Evolutionary conservation across 1,284 basidiomycete species (phyloP), one percentile per base, ranked within the genome.

Genomic region (Puccinia brachypodii): DNA sequence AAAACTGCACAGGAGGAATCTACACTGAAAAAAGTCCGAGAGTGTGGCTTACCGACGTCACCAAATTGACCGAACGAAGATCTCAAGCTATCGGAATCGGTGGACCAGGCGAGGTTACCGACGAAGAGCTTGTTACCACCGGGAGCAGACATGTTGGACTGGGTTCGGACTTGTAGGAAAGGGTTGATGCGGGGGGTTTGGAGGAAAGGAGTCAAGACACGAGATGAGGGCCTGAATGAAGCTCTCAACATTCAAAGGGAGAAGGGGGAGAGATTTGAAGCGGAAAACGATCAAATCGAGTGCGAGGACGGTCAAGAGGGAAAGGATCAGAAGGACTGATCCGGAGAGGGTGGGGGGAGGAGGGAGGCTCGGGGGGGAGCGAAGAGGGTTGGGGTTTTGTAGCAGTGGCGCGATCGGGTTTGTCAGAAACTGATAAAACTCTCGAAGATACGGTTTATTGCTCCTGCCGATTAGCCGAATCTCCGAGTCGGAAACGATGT

Each of bases 31-130:
- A 9, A 3, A 42, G 36, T 38, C 11, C 7, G 42, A 50, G 31
- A 13, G 13, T 14, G n/a, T 44, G 33, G 50, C 76, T 68, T 40
- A 78, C 76, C 16, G 44, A 78, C 76, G 44, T 78, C 40, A 50
- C 76, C 76, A 38, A 25, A 78, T 31, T 69, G 76, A n/a, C 31
- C 53, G 47, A 78, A 78, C 2, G 76, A 11, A 38, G 33, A 38
- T 14, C 14, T 33, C 28, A 78, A 50, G 36, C 64, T 56, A 13
- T 22, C 44, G 44, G 76, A 50, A 44, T 69, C 64, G 64, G 76
- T 78, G 22, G 76, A 13, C 76, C 76, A 78, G 47, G 76, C 76
- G 31, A 78, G 64, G 47, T 78, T 78, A 36, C 76, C 76, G 47
- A 78, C 76, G 28, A 78, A 78, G 1, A 78, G 76, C 47, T 78